A percentile compares a stretch with the other conserved stretches of the same genome.
Conservation (phyloP, 805 yeast species). For the Saturnispora saitoi region DNA sequence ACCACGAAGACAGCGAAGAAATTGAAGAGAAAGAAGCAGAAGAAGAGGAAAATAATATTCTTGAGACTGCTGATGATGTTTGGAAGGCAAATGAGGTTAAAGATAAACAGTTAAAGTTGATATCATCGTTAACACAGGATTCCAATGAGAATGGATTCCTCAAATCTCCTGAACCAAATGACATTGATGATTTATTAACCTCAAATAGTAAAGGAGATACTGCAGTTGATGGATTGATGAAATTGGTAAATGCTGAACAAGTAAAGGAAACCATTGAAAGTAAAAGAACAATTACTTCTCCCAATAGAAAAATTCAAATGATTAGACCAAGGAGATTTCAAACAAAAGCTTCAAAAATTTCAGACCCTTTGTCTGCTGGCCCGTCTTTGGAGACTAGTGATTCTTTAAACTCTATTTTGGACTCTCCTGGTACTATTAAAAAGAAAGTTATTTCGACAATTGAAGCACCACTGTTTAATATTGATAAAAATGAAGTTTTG, state of each 20-base stretch:
- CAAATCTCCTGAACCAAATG: background rate
- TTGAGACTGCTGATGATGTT: slow-evolving; percentile 9
- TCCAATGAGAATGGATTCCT: background rate
- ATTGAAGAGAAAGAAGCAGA: slow-evolving; percentile 7
- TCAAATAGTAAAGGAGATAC: background rate
- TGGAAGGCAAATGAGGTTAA: background rate
- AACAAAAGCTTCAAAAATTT: slow-evolving; percentile 4
- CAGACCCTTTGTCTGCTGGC: slow-evolving; percentile 23
- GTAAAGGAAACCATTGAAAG: slow-evolving; percentile 4
- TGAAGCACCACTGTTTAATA: slow-evolving; percentile 47
- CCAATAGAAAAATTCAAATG: slow-evolving; percentile 33
- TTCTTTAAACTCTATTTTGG: slow-evolving; percentile 18
- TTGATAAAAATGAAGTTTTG: slow-evolving; percentile 18
- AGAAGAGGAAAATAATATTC: slow-evolving; percentile 15
- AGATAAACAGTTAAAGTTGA: background rate
- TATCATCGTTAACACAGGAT: background rate
- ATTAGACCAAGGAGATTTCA: slow-evolving; percentile 37
- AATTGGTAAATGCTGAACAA: background rate
- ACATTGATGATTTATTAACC: slow-evolving; percentile 2
- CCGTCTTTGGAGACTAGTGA: background rate
- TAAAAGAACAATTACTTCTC: slow-evolving; percentile 23
- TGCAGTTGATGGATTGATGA: background rate
- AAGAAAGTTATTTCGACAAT: slow-evolving; percentile 20
- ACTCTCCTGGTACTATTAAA: slow-evolving; percentile 24
- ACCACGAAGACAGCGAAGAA: slow-evolving; percentile 15